Conservation (phyloP, 2,329 filamentous ascomycete genomes). For the Cordyceps militaris region DNA sequence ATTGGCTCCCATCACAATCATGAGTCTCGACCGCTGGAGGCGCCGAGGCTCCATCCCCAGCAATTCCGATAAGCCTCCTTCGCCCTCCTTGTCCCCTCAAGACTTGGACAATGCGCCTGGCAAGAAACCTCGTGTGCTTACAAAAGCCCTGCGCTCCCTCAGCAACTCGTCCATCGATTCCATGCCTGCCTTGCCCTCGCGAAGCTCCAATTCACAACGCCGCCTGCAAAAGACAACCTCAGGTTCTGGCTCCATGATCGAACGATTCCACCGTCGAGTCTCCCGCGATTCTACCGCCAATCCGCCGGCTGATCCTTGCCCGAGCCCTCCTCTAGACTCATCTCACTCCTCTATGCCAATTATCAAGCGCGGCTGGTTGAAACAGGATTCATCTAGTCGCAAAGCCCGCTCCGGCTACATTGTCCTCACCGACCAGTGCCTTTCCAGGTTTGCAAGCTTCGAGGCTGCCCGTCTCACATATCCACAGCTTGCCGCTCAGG, state of each 20-base stretch:
- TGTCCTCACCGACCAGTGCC: constrained; percentile 43
- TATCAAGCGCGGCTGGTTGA: constrained; percentile 40
- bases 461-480: constrained; percentile 42
- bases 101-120: constrained; percentile 17
- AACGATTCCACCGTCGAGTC: constrained; percentile 33
- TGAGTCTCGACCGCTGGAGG: constrained; percentile 13
- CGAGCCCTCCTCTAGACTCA: constrained; percentile 24
- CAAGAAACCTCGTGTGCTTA: constrained; percentile 30
- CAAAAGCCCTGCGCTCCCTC: constrained; percentile 32
- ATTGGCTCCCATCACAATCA: not conserved
- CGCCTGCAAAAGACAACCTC: constrained; percentile 33
- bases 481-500: constrained; percentile 33
- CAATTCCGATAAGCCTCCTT: constrained; percentile 1
- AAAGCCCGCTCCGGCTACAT: constrained; percentile 45
- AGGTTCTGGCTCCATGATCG: constrained; percentile 34
- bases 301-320: constrained; percentile 23
- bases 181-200: constrained; percentile 25
- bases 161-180: constrained; percentile 36
- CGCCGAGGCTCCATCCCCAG: constrained; percentile 1
- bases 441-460: constrained; percentile 43
- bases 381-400: constrained; percentile 41
- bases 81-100: not conserved
- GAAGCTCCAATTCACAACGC: constrained; percentile 26
- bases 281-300: constrained; percentile 30
- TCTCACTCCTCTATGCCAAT: constrained; percentile 33